Evolutionary conservation across 2,329 filamentous ascomycete genomes (phyloP).

Genomic region (Daldinia sp.): DNA sequence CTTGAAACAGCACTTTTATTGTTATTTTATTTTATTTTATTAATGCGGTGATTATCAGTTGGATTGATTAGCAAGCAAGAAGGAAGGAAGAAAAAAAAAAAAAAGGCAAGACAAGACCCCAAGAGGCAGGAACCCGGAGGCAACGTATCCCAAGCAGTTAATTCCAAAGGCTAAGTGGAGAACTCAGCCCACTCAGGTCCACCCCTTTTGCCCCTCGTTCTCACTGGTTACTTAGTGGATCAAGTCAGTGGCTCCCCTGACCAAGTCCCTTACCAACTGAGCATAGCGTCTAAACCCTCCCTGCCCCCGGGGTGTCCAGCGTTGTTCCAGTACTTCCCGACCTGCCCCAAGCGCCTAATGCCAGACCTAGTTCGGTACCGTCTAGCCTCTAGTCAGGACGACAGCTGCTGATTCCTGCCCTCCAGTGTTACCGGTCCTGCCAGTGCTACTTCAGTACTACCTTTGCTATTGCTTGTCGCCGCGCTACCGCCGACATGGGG

Average conservation of each 20-base stretch:
- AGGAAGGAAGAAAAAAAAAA: background rate
- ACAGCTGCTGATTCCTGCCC: slow-evolving; percentile 2
- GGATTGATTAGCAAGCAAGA: slow-evolving; percentile 34
- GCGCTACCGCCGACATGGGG: slow-evolving; percentile 36
- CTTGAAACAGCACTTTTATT: slow-evolving; percentile 21
- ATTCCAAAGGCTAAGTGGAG: slow-evolving; percentile 1
- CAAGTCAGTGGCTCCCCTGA: slow-evolving; percentile 7
- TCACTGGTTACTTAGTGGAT: slow-evolving; percentile 1
- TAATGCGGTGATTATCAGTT: background rate
- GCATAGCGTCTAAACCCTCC: slow-evolving; percentile 15
- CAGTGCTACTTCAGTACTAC: background rate
- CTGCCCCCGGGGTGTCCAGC: background rate
- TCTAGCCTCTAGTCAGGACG: slow-evolving; percentile 26
- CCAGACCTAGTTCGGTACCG: slow-evolving; percentile 27
- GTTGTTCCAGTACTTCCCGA: background rate
- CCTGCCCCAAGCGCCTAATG: slow-evolving; percentile 1
- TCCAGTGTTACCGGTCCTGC: no score
- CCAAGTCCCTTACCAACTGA: slow-evolving; percentile 18
- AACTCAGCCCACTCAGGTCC: slow-evolving; percentile 27
- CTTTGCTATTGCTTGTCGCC: slow-evolving; percentile 20
- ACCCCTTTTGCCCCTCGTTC: slow-evolving; percentile 34
- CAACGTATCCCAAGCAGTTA: slow-evolving; percentile 29
- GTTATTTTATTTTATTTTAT: background rate
- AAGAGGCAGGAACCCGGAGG: slow-evolving; percentile 4
- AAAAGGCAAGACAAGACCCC: background rate